Percentiles rank a stretch among this genome's conserved stretches.
Evolutionary conservation across 2,329 filamentous ascomycete genomes (phyloP).

Genomic region (Alternaria ventricosa): DNA sequence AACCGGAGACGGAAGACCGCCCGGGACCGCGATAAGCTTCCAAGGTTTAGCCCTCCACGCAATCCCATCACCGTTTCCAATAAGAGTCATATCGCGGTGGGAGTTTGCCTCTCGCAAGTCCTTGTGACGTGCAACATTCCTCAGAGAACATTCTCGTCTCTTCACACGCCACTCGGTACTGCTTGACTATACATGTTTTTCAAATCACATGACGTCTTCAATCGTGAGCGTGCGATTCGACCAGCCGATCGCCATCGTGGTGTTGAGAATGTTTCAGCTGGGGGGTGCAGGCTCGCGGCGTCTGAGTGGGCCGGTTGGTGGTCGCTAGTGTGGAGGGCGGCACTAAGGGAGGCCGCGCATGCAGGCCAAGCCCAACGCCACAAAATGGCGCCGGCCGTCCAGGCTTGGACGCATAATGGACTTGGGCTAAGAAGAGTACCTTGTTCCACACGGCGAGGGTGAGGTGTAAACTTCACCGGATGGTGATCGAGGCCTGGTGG

Average conservation of each 20-base stretch:
- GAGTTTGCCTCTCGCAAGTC: background rate
- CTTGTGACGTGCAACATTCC: background rate
- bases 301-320: conserved; percentile 14
- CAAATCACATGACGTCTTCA: conserved; percentile 9
- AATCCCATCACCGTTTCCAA: conserved; percentile 1
- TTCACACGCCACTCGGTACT: background rate
- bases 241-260: conserved; percentile 27
- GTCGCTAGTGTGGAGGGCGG: conserved; percentile 10
- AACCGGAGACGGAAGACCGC: conserved; percentile 5
- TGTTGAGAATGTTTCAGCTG: conserved; percentile 45
- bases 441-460: conserved; percentile 12
- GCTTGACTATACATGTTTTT: fast-evolving
- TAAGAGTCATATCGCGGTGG: background rate
- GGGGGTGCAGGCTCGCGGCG: conserved; percentile 19
- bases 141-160: background rate
- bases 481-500: background rate
- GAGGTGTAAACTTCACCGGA: conserved; percentile 7
- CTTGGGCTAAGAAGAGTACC: conserved; percentile 15
- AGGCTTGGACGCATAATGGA: conserved; percentile 7
- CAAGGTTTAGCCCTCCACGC: conserved; percentile 3
- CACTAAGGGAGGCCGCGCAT: background rate
- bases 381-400: conserved; percentile 7
- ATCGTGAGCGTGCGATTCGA: background rate
- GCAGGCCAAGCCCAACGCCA: conserved; percentile 2
- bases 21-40: conserved; percentile 8